Evolutionary conservation across 306 rosid genomes (phyloP).

Genomic region (Dalbergia oliveri): DNA sequence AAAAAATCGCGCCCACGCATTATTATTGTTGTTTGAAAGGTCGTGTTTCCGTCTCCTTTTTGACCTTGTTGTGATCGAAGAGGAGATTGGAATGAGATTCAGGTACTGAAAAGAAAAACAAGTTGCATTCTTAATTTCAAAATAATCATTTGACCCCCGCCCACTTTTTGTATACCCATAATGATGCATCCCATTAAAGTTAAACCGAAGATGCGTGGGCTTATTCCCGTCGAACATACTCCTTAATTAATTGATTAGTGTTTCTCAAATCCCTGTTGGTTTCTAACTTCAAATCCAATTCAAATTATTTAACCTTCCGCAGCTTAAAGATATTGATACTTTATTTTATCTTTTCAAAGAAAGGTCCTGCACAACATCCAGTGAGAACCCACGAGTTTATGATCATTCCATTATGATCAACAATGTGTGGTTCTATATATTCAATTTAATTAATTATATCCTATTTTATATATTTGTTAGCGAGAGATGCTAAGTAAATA

Average conservation of each 20-base stretch:
- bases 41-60: constrained; percentile 35
- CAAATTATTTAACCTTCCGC: not conserved
- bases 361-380: not conserved
- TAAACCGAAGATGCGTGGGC: constrained; percentile 43
- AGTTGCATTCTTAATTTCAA: constrained; percentile 54
- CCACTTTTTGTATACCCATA: constrained; percentile 45
- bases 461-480: not conserved
- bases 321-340: not conserved
- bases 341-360: not conserved
- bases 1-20: not conserved
- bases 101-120: constrained; percentile 49
- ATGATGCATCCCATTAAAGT: constrained; percentile 51
- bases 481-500: constrained; percentile 10
- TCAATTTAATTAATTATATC: not conserved
- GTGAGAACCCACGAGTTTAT: constrained; percentile 1
- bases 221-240: constrained; percentile 49
- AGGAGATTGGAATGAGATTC: constrained; percentile 56
- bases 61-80: constrained; percentile 52
- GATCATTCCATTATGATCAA: not conserved
- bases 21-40: constrained; percentile 18
- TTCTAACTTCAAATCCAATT: constrained; percentile 17
- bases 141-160: constrained; percentile 47
- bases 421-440: not conserved
- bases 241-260: constrained; percentile 20
- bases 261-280: constrained; percentile 22